Conservation (phyloP, 345 rosid genomes). For the Balakata baccata region DNA sequence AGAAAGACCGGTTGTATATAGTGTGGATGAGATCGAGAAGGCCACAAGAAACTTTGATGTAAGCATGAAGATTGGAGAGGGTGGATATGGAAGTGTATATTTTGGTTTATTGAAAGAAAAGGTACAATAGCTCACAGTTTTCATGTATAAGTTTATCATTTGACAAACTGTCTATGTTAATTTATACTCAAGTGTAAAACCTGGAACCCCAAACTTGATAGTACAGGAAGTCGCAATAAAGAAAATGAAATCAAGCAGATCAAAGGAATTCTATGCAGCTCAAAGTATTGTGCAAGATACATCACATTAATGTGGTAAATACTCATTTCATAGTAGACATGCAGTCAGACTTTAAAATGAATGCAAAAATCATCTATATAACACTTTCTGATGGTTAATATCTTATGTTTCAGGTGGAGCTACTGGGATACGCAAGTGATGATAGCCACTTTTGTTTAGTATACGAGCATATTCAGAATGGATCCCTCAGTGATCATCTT, state of each 20-base stretch:
- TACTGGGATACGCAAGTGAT: slow-evolving; percentile 35
- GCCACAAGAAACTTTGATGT: slow-evolving; percentile 31
- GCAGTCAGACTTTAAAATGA: not conserved
- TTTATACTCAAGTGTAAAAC: not conserved
- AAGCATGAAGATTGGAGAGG: slow-evolving; percentile 32
- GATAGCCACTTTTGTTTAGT: slow-evolving; percentile 29
- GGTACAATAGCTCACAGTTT: slow-evolving; percentile 10
- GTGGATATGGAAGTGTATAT: slow-evolving; percentile 39
- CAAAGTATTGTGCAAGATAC: slow-evolving; percentile 33
- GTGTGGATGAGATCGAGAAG: slow-evolving; percentile 28
- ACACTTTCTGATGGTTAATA: slow-evolving; percentile 1
- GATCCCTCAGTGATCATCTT: slow-evolving; percentile 35
- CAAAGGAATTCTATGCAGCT: slow-evolving; percentile 35
- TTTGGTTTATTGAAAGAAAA: slow-evolving; percentile 21
- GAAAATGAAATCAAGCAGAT: slow-evolving; percentile 37
- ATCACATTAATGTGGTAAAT: slow-evolving; percentile 41
- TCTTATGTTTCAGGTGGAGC: slow-evolving; percentile 32
- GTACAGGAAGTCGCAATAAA: slow-evolving; percentile 38
- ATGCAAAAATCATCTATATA: not conserved
- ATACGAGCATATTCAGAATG: slow-evolving; percentile 35
- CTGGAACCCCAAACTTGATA: not conserved
- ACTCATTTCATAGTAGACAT: not conserved
- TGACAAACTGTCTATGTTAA: not conserved
- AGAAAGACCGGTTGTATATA: slow-evolving; percentile 22
- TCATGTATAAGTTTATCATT: not conserved